These are phyloP conservation scores for Bremia lactucae DNA, from an alignment of 352 stramenopile genomes.

Conservation along the genomic window DNA sequence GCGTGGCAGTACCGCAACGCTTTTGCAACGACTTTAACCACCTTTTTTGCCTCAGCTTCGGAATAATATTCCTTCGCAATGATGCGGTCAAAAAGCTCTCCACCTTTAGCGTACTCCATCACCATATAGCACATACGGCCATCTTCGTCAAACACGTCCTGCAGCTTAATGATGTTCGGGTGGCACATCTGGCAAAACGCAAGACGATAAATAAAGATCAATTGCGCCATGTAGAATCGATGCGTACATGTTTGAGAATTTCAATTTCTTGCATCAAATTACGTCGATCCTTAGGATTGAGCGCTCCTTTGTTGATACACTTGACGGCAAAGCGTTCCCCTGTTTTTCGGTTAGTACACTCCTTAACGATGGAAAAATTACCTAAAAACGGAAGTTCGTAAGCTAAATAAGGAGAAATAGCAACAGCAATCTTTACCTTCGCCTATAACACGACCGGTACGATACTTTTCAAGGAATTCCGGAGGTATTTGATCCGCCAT, in stretches of 20 bases:
- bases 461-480: slow-evolving; percentile 68
- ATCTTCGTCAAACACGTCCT: slow-evolving; percentile 75
- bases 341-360: slow-evolving; percentile 41
- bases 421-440: slow-evolving; percentile 25
- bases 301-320: slow-evolving; percentile 70
- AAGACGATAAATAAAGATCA: slow-evolving; percentile 2
- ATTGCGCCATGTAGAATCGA: too few relatives aligned
- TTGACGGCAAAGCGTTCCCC: slow-evolving; percentile 66
- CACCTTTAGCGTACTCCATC: slow-evolving; percentile 82
- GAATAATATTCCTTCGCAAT: slow-evolving; percentile 89
- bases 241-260: slow-evolving; percentile 54
- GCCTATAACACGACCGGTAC: slow-evolving; percentile 61
- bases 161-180: slow-evolving; percentile 83
- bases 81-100: slow-evolving; percentile 90
- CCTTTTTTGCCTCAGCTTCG: slow-evolving; percentile 75
- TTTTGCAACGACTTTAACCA: slow-evolving; percentile 80
- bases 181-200: slow-evolving; percentile 45
- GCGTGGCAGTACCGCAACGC: slow-evolving; percentile 83
- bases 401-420: background rate
- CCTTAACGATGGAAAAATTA: slow-evolving; percentile 80
- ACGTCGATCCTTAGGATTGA: slow-evolving; percentile 71
- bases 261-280: slow-evolving; percentile 79
- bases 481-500: slow-evolving; percentile 49
- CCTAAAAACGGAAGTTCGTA: slow-evolving; percentile 19
- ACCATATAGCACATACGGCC: slow-evolving; percentile 75